Conservation (phyloP, 371 early-diverging fungal genomes). For the Mucor indicus region DNA sequence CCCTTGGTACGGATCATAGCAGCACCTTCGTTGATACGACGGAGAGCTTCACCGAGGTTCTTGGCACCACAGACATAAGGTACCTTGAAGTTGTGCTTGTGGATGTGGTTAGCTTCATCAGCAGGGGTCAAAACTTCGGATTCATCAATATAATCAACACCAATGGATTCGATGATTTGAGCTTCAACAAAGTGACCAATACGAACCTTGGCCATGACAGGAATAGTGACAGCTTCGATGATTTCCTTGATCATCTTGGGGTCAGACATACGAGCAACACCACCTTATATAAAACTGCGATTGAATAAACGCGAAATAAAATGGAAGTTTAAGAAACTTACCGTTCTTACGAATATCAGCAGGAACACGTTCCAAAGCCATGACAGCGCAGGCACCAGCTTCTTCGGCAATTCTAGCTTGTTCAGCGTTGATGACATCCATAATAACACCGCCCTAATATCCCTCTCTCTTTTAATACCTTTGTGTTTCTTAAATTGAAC, state of each 20-base stretch:
- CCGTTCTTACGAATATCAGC: slow-evolving; percentile 98
- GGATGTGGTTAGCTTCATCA: slow-evolving; percentile 90
- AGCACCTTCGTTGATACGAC: slow-evolving; percentile 96
- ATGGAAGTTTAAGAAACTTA: no score
- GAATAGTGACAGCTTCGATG: slow-evolving; percentile 92
- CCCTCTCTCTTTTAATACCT: no score
- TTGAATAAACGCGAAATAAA: no score
- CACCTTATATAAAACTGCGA: slow-evolving; percentile 55
- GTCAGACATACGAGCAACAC: slow-evolving; percentile 98
- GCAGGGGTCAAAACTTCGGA: slow-evolving; percentile 95
- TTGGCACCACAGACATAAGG: slow-evolving; percentile 96
- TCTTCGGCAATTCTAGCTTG: slow-evolving; percentile 97
- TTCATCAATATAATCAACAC: slow-evolving; percentile 96
- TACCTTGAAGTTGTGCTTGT: slow-evolving; percentile 89
- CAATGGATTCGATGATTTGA: slow-evolving; percentile 88
- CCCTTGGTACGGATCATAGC: slow-evolving; percentile 98
- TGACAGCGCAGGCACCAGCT: slow-evolving; percentile 97
- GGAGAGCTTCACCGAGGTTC: slow-evolving; percentile 95
- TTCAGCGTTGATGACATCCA: slow-evolving; percentile 97
- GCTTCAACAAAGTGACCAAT: slow-evolving; percentile 99
- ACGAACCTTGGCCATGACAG: slow-evolving; percentile 98
- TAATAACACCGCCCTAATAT: slow-evolving; percentile 98
- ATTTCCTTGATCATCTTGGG: slow-evolving; percentile 97
- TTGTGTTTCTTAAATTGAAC: background rate
- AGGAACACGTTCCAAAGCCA: slow-evolving; percentile 98